Conservation (phyloP, 2,329 filamentous ascomycete species). For the Ascosphaera apis region DNA sequence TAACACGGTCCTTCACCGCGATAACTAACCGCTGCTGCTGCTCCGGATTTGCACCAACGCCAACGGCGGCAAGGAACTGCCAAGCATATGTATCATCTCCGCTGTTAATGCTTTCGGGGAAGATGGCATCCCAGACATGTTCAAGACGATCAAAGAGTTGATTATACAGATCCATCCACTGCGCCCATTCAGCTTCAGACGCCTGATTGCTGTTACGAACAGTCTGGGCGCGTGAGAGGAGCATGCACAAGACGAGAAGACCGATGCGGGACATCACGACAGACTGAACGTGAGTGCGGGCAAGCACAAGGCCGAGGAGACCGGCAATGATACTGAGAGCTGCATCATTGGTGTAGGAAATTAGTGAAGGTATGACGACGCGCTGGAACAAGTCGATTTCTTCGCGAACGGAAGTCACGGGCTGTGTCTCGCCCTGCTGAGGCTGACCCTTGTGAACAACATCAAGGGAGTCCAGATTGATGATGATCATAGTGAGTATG, state of each 20-base stretch:
- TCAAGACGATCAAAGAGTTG: slow-evolving; percentile 72
- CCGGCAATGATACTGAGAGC: slow-evolving; percentile 79
- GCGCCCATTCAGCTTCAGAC: slow-evolving; percentile 49
- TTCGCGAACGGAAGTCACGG: slow-evolving; percentile 61
- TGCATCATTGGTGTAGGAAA: slow-evolving; percentile 77
- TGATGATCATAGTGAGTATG: slow-evolving; percentile 83
- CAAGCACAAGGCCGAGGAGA: slow-evolving; percentile 62
- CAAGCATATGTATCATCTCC: slow-evolving; percentile 92
- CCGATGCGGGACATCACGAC: slow-evolving; percentile 74
- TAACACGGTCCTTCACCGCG: slow-evolving; percentile 90
- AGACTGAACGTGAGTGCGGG: slow-evolving; percentile 59
- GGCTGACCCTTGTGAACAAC: slow-evolving; percentile 67
- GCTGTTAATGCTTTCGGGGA: slow-evolving; percentile 74
- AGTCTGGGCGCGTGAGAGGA: slow-evolving; percentile 81
- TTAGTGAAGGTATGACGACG: slow-evolving; percentile 71
- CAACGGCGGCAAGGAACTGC: slow-evolving; percentile 91
- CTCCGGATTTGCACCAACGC: slow-evolving; percentile 76
- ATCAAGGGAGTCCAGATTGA: slow-evolving; percentile 78
- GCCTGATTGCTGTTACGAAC: slow-evolving; percentile 59
- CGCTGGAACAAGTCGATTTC: slow-evolving; percentile 79
- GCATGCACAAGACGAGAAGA: slow-evolving; percentile 73
- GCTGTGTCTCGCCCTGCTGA: slow-evolving; percentile 44
- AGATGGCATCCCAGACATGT: slow-evolving; percentile 60
- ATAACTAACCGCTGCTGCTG: slow-evolving; percentile 89
- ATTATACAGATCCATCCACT: slow-evolving; percentile 70